Evolutionary conservation across 768 basidiomycete species (phyloP).

Genomic region (Gloeostereum incarnatum): DNA sequence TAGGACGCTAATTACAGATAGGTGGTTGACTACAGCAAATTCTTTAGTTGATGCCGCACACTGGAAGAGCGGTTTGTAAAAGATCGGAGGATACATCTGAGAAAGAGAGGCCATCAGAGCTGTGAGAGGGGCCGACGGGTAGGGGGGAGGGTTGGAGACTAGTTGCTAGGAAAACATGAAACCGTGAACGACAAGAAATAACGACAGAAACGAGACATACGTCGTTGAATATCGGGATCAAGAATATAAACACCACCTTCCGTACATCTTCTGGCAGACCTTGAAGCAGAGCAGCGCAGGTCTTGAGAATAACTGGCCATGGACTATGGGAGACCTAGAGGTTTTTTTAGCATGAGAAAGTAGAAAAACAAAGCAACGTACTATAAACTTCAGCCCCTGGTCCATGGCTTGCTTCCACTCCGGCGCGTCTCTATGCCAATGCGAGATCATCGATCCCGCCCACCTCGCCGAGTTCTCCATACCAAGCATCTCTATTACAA

Average conservation of each 20-base stretch:
- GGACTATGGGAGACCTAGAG: conserved; percentile 25
- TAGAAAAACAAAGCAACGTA: conserved; percentile 15
- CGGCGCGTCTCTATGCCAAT: conserved; percentile 13
- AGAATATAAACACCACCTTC: conserved; percentile 24
- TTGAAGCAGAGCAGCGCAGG: conserved; percentile 32
- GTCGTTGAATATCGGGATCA: conserved; percentile 40
- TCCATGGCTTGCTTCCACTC: conserved; percentile 36
- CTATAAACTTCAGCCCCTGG: conserved; percentile 27
- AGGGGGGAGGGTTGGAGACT: conserved; percentile 39
- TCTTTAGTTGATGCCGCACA: conserved; percentile 62
- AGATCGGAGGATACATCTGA: conserved; percentile 44
- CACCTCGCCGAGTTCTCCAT: conserved; percentile 1
- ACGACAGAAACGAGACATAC: conserved; percentile 21
- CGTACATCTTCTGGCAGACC: conserved; percentile 39
- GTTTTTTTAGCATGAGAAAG: neutral
- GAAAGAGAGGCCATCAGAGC: conserved; percentile 44
- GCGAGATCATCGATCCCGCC: conserved; percentile 1
- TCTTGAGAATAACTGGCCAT: conserved; percentile 32
- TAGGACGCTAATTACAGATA: conserved; percentile 42
- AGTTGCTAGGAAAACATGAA: conserved; percentile 43
- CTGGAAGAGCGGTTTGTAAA: conserved; percentile 65
- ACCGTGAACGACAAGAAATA: neutral
- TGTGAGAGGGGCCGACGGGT: conserved; percentile 35
- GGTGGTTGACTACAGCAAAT: conserved; percentile 46
- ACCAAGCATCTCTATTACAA: conserved; percentile 30